A percentile compares a stretch with the other conserved stretches of the same genome.
Conservation (phyloP, 805 yeast genomes). For the Candida anglica region DNA sequence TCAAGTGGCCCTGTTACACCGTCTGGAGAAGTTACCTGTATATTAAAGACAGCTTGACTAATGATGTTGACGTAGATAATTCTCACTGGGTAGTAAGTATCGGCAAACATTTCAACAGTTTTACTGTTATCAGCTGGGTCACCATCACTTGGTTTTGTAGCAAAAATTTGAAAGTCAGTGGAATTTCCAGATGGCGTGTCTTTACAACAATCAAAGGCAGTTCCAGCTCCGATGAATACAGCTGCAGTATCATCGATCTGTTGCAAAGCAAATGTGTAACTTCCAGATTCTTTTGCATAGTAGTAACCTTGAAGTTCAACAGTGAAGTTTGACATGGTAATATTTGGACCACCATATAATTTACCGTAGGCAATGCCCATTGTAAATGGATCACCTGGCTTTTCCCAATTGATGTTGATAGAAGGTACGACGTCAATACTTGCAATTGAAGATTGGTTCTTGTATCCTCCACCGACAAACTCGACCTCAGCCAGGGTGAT, state of each 20-base stretch:
- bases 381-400: not conserved
- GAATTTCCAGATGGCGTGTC: too few species aligned
- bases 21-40: not conserved
- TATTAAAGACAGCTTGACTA: not conserved
- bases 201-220: too few species aligned
- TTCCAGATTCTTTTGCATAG: slow-evolving; percentile 18
- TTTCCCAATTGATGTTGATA: not conserved
- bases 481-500: not conserved
- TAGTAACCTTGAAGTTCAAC: slow-evolving; percentile 16
- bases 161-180: too few species aligned
- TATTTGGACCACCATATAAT: not conserved
- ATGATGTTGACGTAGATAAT: not conserved
- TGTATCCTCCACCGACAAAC: not conserved
- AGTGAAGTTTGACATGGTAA: slow-evolving; percentile 12
- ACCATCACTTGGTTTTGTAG: too few species aligned
- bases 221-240: too few species aligned
- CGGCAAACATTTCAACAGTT: too few species aligned
- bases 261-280: slow-evolving; percentile 15
- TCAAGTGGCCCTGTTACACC: not conserved
- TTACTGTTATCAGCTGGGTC: too few species aligned
- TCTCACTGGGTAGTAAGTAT: slow-evolving; percentile 1
- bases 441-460: not conserved
- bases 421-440: not conserved
- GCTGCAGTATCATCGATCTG: slow-evolving; percentile 27
- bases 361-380: not conserved